Conservation (phyloP, 2,329 filamentous ascomycete genomes). For the Coniochaeta sp. region DNA sequence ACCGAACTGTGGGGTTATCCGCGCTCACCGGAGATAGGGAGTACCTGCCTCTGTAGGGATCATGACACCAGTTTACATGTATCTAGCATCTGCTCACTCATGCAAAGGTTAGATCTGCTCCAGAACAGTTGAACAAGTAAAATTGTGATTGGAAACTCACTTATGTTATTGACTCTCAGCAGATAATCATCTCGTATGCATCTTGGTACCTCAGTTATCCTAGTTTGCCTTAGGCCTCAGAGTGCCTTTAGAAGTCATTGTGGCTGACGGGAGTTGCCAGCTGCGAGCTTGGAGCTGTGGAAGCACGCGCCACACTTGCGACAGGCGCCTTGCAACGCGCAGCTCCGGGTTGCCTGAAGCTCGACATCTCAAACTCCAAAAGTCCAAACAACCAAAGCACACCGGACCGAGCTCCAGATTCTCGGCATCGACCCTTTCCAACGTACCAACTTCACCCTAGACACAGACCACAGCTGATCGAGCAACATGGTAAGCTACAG, state of each 20-base stretch:
- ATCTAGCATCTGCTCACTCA: background rate
- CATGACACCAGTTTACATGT: background rate
- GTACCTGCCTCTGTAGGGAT: background rate
- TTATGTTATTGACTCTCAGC: no score
- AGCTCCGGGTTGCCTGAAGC: slow-evolving; percentile 36
- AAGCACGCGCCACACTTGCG: slow-evolving; percentile 3
- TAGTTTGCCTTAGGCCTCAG: no score
- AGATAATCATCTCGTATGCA: no score
- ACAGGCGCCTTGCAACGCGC: slow-evolving; percentile 17
- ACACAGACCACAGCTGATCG: slow-evolving; percentile 3
- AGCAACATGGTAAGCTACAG: slow-evolving; percentile 11
- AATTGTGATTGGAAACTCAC: background rate
- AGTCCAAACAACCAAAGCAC: slow-evolving; percentile 4
- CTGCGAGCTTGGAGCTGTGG: background rate
- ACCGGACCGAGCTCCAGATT: background rate
- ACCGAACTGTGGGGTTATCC: background rate
- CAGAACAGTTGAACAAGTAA: background rate
- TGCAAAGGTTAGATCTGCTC: background rate
- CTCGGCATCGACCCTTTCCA: background rate
- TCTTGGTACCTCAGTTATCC: no score
- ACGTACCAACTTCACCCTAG: background rate
- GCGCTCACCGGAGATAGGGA: background rate
- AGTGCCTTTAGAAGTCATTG: background rate
- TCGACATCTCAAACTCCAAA: slow-evolving; percentile 7
- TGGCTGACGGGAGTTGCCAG: background rate